Base-by-base conservation (phyloP, 2,329 filamentous ascomycete genomes). In the Trichoderma sp. region DNA sequence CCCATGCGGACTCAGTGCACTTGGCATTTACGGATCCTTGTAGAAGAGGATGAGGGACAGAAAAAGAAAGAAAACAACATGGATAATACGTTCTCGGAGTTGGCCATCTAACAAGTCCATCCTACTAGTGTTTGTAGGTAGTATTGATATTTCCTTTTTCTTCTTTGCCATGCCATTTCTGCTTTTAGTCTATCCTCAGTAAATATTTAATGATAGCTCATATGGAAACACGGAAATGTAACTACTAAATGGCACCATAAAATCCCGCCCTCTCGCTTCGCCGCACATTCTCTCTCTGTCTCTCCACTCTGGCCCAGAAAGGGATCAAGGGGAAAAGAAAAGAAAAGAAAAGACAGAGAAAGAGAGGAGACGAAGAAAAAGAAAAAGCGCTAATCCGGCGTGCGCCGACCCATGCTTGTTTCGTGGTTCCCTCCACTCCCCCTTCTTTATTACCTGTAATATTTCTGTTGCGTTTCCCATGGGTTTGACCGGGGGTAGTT, bases 301-400 rank as follows among this genome's bases (percentile, higher is more conserved):
- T 43, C 40, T 43, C 40, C 40, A 43, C 40, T 43, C 40, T 43
- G 3, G 6, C 19, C 5, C 6, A n/a, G 40, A 43, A 8, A 19
- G 5, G 6, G 40, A n/a, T 10, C 40, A n/a, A 43, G 16, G 40
- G 19, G 6, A 43, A 49, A 24, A n/a, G 13, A 24, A n/a, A 24
- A 27, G 27, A 49, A 24, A 49, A 24, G 43, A 2, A n/a, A 49
- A n/a, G 47, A 10, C 4, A 33, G 5, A 33, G 14, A n/a, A 33
- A 33, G 13, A 43, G 13, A 21, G 5, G n/a, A 21, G 14, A 43
- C 14, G 7, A 43, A 2, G 11, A 31, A 11, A 14, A 31, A 13
- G 49, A 52, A 62, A 35, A 35, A 37, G 2, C 31, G 61, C 49
- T 55, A 33, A 56, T 55, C 61, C 61, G 61, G 61, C 47, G 14